These are phyloP conservation scores for Macrolepiota albuminosa DNA, from an alignment of 768 basidiomycete species.

Conservation along the genomic window DNA sequence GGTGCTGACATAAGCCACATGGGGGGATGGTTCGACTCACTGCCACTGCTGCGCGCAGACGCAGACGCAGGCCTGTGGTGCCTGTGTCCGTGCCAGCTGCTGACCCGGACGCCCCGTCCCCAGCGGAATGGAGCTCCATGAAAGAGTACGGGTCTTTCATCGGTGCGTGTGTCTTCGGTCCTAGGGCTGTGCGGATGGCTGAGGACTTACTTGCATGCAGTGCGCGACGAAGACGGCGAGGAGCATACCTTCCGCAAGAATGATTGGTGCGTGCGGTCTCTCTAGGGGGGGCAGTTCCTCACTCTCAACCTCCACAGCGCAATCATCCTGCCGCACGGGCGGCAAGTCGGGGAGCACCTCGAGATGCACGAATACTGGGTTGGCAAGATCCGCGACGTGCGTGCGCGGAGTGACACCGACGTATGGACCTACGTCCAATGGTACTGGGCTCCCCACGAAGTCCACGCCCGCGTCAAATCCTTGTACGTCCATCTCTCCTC, in stretches of 20 bases:
- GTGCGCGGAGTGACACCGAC: constrained; percentile 23
- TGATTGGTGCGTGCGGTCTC: constrained; percentile 29
- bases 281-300: background rate
- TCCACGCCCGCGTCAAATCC: constrained; percentile 10
- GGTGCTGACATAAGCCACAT: background rate
- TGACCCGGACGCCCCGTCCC: no score
- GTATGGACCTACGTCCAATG: constrained; percentile 50
- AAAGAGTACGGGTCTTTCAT: constrained; percentile 19
- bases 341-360: constrained; percentile 18
- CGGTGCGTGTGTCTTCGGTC: constrained; percentile 14
- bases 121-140: constrained; percentile 15
- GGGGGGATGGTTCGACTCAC: constrained; percentile 1
- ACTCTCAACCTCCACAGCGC: constrained; percentile 24
- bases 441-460: constrained; percentile 51
- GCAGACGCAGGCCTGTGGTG: background rate
- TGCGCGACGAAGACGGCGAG: constrained; percentile 25
- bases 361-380: constrained; percentile 47
- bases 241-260: constrained; percentile 25
- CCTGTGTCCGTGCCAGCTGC: no score
- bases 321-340: constrained; percentile 35
- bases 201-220: constrained; percentile 7
- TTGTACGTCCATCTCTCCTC: background rate
- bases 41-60: constrained; percentile 1
- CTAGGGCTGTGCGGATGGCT: background rate
- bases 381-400: constrained; percentile 42